Evolutionary conservation across 2,329 filamentous ascomycete genomes (phyloP).

Genomic region (Bipolaris cookei): DNA sequence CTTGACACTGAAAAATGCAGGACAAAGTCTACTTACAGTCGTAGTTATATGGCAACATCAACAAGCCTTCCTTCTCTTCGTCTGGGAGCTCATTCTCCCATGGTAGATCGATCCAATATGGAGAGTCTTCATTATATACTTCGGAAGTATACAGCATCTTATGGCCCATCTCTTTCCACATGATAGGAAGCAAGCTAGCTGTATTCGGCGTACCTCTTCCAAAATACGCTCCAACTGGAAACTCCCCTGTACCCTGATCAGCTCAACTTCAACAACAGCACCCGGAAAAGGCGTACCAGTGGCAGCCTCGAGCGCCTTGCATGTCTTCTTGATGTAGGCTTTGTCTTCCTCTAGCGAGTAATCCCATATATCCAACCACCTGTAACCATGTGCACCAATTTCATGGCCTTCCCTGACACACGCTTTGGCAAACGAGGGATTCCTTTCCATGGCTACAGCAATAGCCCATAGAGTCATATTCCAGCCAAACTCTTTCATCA

Average conservation of each 20-base stretch:
- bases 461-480: conserved; percentile 61
- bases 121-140: conserved; percentile 62
- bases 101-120: conserved; percentile 63
- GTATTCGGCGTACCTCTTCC: conserved; percentile 57
- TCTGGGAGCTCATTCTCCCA: conserved; percentile 52
- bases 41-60: conserved; percentile 63
- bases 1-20: not conserved
- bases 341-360: conserved; percentile 56
- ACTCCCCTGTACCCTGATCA: conserved; percentile 1
- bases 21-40: conserved; percentile 57
- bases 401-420: conserved; percentile 58
- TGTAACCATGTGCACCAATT: conserved; percentile 58
- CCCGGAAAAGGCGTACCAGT: conserved; percentile 11
- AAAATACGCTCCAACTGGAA: conserved; percentile 58
- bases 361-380: conserved; percentile 60
- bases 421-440: conserved; percentile 54
- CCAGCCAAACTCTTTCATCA: conserved; percentile 58
- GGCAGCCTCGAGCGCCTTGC: conserved; percentile 52
- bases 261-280: not conserved
- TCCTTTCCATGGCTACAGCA: conserved; percentile 56
- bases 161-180: conserved; percentile 61
- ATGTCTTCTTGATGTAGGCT: conserved; percentile 55
- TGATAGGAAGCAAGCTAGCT: conserved; percentile 57
- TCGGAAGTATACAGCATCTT: conserved; percentile 59
- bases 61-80: conserved; percentile 58